Evolutionary conservation across 805 yeast species (phyloP), one percentile per base, ranked within the genome.

Genomic region (Myxozyma melibiosi): DNA sequence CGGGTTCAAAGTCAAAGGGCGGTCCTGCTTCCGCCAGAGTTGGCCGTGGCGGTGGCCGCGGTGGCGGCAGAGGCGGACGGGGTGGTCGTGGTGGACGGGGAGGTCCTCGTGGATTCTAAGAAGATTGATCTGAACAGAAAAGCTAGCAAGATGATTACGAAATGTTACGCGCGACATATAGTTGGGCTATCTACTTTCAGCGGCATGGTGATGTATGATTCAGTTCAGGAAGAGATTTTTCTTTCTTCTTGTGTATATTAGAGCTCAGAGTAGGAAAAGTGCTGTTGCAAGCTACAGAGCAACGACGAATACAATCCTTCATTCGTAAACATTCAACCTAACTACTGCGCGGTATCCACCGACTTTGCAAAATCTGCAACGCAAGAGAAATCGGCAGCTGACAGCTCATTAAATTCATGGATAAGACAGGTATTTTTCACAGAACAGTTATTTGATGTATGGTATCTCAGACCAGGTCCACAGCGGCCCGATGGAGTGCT

Each of bases 41-140:
- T 49, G 65, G 55, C 38, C 46, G 71, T 54, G 67, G 71, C 31
- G 50, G 63, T 25, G 55, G 56, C 18, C 51, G 69, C 34, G 64
- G 64, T 13, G 54, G 69, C 27, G 63, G 67, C 8, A 25, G 71
- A 13, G 57, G 73, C 20, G 57, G 66, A n/a, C 58, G 68, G 20
- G 67, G 71, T 11, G 57, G 62, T 18, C 49, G 70, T 2, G 61
- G 68, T 39, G 57, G 62, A 14, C 49, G 70, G 2, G 61, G 68
- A 37, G 66, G 67, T 24, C 46, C 55, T 18, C 62, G 71, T 20
- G 68, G 68, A 20, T 58, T 58, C 42, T 58, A 57, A 39, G 30
- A 8, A 20, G 37, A 14, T 6, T 31, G 20, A 43, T 9, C 27
- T 41, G 45, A 8, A 31, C 42, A n/a, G 40, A 18, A 16, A 6